Conservation (phyloP, 2,329 filamentous ascomycete genomes). For the Dichotomopilus funicola region DNA sequence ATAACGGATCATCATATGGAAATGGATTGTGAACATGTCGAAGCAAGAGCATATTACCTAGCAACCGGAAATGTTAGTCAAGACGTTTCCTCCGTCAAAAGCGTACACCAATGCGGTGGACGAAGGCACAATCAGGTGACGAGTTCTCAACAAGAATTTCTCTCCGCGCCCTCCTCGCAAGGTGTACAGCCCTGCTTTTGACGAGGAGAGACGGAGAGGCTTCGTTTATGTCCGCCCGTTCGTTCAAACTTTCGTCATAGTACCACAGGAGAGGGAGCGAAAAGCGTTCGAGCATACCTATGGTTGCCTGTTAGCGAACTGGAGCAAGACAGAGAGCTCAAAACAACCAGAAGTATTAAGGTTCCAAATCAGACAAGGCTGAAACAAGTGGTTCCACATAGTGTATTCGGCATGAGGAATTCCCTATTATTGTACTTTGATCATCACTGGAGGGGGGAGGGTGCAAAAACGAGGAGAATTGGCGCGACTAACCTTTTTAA, state of each 20-base stretch:
- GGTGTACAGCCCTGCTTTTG: conserved; percentile 57
- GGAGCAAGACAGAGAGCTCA: conserved; percentile 13
- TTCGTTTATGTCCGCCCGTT: conserved; percentile 65
- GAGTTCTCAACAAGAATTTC: conserved; percentile 59
- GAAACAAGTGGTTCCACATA: conserved; percentile 60
- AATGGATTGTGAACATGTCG: conserved; percentile 20
- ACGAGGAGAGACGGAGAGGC: conserved; percentile 38
- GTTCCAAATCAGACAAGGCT: conserved; percentile 58
- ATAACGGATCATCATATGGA: conserved; percentile 48
- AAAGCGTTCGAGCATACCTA: conserved; percentile 37
- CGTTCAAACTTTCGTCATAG: conserved; percentile 61
- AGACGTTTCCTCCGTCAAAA: conserved; percentile 13
- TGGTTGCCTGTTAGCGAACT: conserved; percentile 33
- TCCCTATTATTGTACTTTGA: conserved; percentile 53
- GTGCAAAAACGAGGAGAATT: conserved; percentile 8
- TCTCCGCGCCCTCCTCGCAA: conserved; percentile 43
- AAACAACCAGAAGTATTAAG: conserved; percentile 20
- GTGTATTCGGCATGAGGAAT: conserved; percentile 63
- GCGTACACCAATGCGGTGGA: conserved; percentile 25
- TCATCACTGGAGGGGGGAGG: conserved; percentile 47
- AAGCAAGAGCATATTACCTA: conserved; percentile 25
- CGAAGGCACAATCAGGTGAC: conserved; percentile 49
- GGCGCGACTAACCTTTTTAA: conserved; percentile 43
- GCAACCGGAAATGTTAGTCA: conserved; percentile 21
- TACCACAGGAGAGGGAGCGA: conserved; percentile 24